Conservation (phyloP, 1,284 basidiomycete species). For the Ceratobasidium sp. region DNA sequence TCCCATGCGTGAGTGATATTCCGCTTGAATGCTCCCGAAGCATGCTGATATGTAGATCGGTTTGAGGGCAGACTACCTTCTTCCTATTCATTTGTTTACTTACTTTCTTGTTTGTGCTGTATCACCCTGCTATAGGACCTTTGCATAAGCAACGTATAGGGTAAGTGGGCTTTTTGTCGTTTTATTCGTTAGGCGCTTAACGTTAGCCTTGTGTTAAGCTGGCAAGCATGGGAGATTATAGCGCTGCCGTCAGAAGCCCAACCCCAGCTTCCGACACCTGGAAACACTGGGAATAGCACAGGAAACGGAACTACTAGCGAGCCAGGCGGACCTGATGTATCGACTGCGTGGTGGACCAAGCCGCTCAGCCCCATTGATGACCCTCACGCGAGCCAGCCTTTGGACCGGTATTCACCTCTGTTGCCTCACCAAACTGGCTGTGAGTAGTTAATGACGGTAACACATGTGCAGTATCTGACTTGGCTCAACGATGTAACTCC, state of each 20-base stretch:
- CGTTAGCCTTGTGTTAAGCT: conserved; percentile 65
- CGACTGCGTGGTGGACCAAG: conserved; percentile 78
- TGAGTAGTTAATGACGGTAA: conserved; percentile 57
- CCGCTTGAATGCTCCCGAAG: neutral
- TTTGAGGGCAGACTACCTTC: conserved; percentile 57
- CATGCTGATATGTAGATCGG: conserved; percentile 6
- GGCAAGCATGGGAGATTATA: conserved; percentile 88
- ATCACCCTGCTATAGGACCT: conserved; percentile 77
- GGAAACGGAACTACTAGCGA: conserved; percentile 45
- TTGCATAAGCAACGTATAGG: conserved; percentile 66
- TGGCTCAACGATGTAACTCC: neutral
- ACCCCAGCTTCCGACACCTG: conserved; percentile 32
- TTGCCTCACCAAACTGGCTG: conserved; percentile 84
- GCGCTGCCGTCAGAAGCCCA: conserved; percentile 46
- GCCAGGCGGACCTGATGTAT: conserved; percentile 50
- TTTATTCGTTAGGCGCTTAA: neutral
- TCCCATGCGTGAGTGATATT: conserved; percentile 28
- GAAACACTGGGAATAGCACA: conserved; percentile 45
- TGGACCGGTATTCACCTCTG: conserved; percentile 84
- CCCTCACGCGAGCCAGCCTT: conserved; percentile 70
- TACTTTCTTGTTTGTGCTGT: conserved; percentile 77
- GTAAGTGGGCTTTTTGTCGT: neutral
- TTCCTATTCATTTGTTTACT: conserved; percentile 75
- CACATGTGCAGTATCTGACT: neutral
- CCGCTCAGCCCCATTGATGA: conserved; percentile 55